phyloP scores from a whole-genome alignment of 257 asterid genomes.

The Solanum infundibuliforme region DNA sequence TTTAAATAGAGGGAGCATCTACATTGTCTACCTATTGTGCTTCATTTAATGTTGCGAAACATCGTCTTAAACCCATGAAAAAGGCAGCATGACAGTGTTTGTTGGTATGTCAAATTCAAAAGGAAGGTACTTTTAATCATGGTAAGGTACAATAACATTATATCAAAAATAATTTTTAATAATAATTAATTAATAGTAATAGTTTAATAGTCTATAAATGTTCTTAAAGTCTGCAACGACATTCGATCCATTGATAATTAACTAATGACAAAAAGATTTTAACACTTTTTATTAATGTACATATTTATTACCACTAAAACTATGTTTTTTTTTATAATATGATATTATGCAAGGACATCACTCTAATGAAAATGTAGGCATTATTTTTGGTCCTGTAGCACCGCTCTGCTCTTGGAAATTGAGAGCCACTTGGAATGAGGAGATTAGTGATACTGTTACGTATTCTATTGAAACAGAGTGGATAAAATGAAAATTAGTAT shows the following conservation, averaged over 20 bases:
- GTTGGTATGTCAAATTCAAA: not conserved
- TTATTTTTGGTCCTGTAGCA: not conserved
- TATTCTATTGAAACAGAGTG: not conserved
- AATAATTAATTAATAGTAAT: too few species aligned
- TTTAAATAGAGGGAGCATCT: not conserved
- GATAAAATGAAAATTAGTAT: not conserved
- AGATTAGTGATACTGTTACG: not conserved
- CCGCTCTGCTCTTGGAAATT: not conserved
- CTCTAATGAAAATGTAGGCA: not conserved
- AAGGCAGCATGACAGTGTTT: not conserved
- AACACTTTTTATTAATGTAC: too few species aligned
- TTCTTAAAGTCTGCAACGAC: fast-evolving
- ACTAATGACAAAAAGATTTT: fast-evolving
- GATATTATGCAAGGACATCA: not conserved
- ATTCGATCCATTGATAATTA: too few species aligned
- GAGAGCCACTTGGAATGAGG: not conserved
- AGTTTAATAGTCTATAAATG: fast-evolving
- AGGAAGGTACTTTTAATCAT: not conserved
- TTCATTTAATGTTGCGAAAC: not conserved
- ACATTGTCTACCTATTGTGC: not conserved
- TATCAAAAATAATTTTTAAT: too few species aligned
- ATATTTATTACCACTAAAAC: not conserved
- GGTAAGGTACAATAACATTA: not conserved
- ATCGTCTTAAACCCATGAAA: not conserved
- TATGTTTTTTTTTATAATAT: too few species aligned